These are phyloP conservation scores for Ogataea pini DNA, from an alignment of 805 yeast species.

Conservation along the genomic window DNA sequence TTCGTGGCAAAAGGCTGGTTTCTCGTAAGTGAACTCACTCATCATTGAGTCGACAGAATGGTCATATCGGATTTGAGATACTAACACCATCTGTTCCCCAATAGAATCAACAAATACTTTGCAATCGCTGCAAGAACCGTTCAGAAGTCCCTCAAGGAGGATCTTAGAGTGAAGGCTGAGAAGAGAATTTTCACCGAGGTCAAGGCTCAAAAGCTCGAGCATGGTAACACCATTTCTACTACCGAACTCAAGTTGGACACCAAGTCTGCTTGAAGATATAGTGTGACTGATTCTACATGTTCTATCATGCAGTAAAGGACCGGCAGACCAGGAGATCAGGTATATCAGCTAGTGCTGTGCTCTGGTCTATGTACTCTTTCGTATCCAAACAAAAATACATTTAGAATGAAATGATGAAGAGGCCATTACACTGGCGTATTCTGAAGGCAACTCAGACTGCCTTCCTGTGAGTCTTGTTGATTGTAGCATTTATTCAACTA, in stretches of 20 bases:
- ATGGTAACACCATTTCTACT: constrained; percentile 52
- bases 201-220: constrained; percentile 65
- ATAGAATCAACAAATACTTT: constrained; percentile 80
- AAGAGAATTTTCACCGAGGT: constrained; percentile 76
- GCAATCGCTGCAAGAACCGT: constrained; percentile 87
- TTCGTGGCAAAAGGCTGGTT: constrained; percentile 67
- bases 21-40: constrained; percentile 46
- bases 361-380: not conserved
- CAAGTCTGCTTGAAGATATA: constrained; percentile 20
- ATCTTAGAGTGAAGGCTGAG: constrained; percentile 69
- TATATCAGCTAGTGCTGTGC: not conserved
- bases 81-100: too few relatives aligned
- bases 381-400: constrained; percentile 7
- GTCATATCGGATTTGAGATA: constrained; percentile 6
- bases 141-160: constrained; percentile 87
- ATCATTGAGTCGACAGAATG: not conserved
- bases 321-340: not conserved
- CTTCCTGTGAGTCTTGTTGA: not conserved
- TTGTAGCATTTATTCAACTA: too few relatives aligned
- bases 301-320: constrained; percentile 1
- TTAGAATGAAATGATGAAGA: constrained; percentile 9
- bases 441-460: too few relatives aligned
- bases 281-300: constrained; percentile 7
- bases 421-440: not conserved
- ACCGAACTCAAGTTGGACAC: constrained; percentile 24